Base-by-base conservation (phyloP, 345 rosid species). In the Leavenworthia alabamica region DNA sequence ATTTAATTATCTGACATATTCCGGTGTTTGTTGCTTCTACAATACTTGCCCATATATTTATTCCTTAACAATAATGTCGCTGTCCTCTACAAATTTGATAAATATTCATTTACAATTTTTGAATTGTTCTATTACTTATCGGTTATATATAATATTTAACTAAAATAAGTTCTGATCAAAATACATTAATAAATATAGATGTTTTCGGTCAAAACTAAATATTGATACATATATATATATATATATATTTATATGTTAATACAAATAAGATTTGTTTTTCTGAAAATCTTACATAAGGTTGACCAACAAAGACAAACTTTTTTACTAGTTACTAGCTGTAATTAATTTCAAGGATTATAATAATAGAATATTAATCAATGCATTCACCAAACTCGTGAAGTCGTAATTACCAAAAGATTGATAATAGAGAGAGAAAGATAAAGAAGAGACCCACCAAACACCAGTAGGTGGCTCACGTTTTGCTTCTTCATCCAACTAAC, bases 381-480 rank as follows among this genome's bases (percentile, higher is more conserved):
- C 39, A 49, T 16, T 61, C n/a, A n/a, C n/a, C n/a, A n/a, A n/a
- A n/a, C n/a, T n/a, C n/a, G n/a, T n/a, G n/a, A n/a, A n/a, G n/a
- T n/a, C n/a, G 35, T 43, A 66, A 66, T 45, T 14, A 64, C 19
- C 20, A 37, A 46, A 11, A 27, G 35, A 45, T 1, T 8, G 22
- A 33, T 49, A 19, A 42, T n/a, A 44, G 60, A 53, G 50, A 40
- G 44, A 33, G 17, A 49, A 37, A 40, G 33, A 26, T 32, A 46
- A 47, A 43, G 47, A 60, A 44, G n/a, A 56, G 51, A 35, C 62
- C 44, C n/a, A n/a, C n/a, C n/a, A n/a, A n/a, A n/a, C 33, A 68
- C 60, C 60, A 68, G 66, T 59, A 64, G 71, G 64, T 70, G 16
- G 53, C 16, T 70, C 64, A 69, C 62, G 56, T 61, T 69, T 37